Evolutionary conservation across 371 early-diverging fungal species (phyloP).

Genomic region (Saksenaea vasiformis): DNA sequence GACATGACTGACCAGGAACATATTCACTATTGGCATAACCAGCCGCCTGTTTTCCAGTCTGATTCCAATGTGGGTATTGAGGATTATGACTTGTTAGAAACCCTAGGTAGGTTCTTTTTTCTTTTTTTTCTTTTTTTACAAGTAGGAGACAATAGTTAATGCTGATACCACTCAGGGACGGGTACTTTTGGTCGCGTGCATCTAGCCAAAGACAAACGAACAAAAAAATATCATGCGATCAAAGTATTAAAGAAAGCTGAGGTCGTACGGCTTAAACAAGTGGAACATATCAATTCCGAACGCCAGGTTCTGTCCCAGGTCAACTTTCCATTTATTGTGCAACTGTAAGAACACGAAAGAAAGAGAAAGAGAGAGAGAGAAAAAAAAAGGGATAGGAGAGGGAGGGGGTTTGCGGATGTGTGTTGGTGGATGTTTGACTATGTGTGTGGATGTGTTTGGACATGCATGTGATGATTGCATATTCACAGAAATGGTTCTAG

Average conservation of each 20-base stretch:
- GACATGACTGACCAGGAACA: slow-evolving; percentile 33
- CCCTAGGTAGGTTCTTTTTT: slow-evolving; percentile 59
- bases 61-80: slow-evolving; percentile 24
- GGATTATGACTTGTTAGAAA: slow-evolving; percentile 68
- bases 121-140: no score
- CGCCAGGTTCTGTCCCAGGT: slow-evolving; percentile 87
- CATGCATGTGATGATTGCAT: not conserved
- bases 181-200: slow-evolving; percentile 96
- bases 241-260: slow-evolving; percentile 92
- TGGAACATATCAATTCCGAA: slow-evolving; percentile 98
- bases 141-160: slow-evolving; percentile 6
- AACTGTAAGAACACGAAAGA: slow-evolving; percentile 57
- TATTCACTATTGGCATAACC: slow-evolving; percentile 35
- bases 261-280: slow-evolving; percentile 91
- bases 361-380: not conserved
- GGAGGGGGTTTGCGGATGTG: no score
- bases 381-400: not conserved
- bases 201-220: slow-evolving; percentile 65
- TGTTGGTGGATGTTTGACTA: no score
- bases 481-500: slow-evolving; percentile 32
- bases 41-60: slow-evolving; percentile 35
- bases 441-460: no score
- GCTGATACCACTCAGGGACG: slow-evolving; percentile 64
- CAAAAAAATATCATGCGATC: slow-evolving; percentile 83
- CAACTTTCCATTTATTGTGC: slow-evolving; percentile 94